These are phyloP conservation scores for Begonia fuchsioides DNA, from an alignment of 306 rosid genomes.

Conservation along the genomic window DNA sequence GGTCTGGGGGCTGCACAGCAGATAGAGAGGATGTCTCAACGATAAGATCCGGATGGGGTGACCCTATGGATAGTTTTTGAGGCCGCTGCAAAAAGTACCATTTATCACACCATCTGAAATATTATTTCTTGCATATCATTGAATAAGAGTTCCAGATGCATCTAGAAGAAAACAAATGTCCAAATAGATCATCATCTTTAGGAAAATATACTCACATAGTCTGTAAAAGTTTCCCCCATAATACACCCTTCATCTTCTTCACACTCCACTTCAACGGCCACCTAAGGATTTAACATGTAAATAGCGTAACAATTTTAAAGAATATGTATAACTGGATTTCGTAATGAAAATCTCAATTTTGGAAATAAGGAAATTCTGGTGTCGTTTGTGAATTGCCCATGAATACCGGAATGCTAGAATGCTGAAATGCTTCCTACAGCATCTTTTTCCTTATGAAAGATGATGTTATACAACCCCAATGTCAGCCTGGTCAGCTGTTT, in stretches of 20 bases:
- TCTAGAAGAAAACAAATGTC: neutral
- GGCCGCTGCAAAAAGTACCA: slow-evolving; percentile 62
- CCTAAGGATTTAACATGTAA: slow-evolving; percentile 25
- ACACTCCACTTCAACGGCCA: slow-evolving; percentile 92
- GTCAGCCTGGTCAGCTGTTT: too few relatives aligned
- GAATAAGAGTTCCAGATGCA: neutral
- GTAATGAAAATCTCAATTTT: neutral
- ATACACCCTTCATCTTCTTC: slow-evolving; percentile 97
- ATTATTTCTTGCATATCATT: neutral
- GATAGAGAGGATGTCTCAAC: slow-evolving; percentile 96
- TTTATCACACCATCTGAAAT: slow-evolving; percentile 11
- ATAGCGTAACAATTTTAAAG: neutral
- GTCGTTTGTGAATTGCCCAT: too few relatives aligned
- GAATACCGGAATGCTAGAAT: too few relatives aligned
- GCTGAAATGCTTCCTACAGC: too few relatives aligned
- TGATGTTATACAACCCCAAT: too few relatives aligned
- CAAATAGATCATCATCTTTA: too few relatives aligned
- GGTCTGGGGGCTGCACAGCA: slow-evolving; percentile 99
- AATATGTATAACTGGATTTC: neutral
- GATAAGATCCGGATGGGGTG: slow-evolving; percentile 88
- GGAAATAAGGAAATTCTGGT: neutral
- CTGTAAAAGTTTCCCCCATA: slow-evolving; percentile 92
- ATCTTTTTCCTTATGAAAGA: too few relatives aligned
- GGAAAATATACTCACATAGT: slow-evolving; percentile 55
- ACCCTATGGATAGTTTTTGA: slow-evolving; percentile 84